These are phyloP conservation scores for Aspergillus pseudoviridinutans DNA, from an alignment of 2,329 filamentous ascomycete genomes.

Conservation along the genomic window DNA sequence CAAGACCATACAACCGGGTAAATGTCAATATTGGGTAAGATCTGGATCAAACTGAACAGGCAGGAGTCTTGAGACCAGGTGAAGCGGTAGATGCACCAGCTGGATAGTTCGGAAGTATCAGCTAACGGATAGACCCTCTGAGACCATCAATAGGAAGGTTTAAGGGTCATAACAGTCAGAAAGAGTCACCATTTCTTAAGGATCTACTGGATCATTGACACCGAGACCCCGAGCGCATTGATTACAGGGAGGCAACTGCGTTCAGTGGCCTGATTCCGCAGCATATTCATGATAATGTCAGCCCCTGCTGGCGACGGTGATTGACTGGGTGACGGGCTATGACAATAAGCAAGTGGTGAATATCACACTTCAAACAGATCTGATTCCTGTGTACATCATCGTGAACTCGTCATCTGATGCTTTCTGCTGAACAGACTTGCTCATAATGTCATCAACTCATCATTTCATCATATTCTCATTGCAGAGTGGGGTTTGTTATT, in stretches of 20 bases:
- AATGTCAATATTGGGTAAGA: background rate
- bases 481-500: conserved; percentile 4
- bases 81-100: background rate
- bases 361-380: background rate
- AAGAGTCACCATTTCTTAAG: background rate
- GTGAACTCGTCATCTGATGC: background rate
- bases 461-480: background rate
- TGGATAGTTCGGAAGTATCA: background rate
- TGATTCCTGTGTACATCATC: background rate
- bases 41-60: background rate
- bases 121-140: background rate
- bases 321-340: background rate
- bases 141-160: background rate
- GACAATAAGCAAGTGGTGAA: background rate
- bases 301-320: background rate
- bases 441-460: background rate
- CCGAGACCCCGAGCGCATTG: background rate
- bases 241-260: background rate
- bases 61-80: background rate
- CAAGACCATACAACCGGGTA: background rate
- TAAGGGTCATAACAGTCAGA: background rate
- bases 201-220: background rate
- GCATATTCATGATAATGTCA: background rate
- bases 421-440: background rate
- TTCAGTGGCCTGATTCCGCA: background rate